phyloP scores from a whole-genome alignment of 345 rosid species.

The Gossypioides kirkii region DNA sequence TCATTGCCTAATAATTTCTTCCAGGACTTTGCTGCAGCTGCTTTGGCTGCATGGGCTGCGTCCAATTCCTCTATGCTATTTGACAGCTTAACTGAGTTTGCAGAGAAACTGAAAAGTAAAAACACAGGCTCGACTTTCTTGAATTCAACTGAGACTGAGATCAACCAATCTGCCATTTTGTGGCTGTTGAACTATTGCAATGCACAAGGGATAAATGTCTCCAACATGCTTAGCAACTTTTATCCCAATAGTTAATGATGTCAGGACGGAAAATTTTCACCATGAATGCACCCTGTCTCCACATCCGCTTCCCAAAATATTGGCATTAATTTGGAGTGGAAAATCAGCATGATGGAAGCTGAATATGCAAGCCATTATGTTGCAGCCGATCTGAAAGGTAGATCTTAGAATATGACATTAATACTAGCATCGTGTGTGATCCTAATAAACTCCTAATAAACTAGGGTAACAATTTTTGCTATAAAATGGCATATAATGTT shows the following conservation, averaged over 20 bases:
- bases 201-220: not conserved
- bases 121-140: not conserved
- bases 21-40: conserved; percentile 38
- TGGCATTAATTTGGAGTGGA: not conserved
- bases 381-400: conserved; percentile 1
- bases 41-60: conserved; percentile 38
- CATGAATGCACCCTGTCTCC: not conserved
- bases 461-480: no score
- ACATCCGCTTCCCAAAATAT: not conserved
- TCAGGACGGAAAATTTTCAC: not conserved
- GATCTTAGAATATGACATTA: not conserved
- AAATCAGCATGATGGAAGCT: not conserved
- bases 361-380: not conserved
- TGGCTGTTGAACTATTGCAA: conserved; percentile 8
- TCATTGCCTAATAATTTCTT: conserved; percentile 37
- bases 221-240: conserved; percentile 5
- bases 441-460: no score
- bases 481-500: not conserved
- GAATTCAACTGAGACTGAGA: conserved; percentile 3
- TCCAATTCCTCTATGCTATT: conserved; percentile 38
- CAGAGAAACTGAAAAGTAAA: conserved; percentile 24
- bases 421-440: not conserved
- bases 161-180: conserved; percentile 8
- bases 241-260: not conserved
- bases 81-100: conserved; percentile 39